Conservation (phyloP, 768 basidiomycete genomes). For the Tricholoma bakamatsutake region DNA sequence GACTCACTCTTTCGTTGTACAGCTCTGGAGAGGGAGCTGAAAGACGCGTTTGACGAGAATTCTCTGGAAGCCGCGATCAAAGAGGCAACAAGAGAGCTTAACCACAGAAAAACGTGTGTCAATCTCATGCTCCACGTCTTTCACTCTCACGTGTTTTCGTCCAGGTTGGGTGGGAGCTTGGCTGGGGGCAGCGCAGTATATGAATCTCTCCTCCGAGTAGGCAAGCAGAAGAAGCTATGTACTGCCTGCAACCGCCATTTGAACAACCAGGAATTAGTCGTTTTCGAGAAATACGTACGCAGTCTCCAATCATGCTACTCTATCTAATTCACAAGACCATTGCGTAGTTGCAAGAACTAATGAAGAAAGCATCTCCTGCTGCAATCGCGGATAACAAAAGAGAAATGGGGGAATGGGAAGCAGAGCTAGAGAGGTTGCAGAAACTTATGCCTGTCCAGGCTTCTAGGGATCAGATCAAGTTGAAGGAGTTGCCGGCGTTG, state of each 20-base stretch:
- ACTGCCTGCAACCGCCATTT: constrained; percentile 71
- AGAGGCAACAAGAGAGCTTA: constrained; percentile 38
- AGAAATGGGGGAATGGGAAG: constrained; percentile 57
- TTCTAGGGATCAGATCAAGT: constrained; percentile 46
- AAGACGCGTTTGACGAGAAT: constrained; percentile 28
- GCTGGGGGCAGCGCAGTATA: constrained; percentile 39
- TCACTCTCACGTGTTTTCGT: background rate
- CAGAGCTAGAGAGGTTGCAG: constrained; percentile 51
- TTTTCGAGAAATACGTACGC: constrained; percentile 71
- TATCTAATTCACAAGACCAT: background rate
- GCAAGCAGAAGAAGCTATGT: constrained; percentile 64
- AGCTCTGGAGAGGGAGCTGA: constrained; percentile 45
- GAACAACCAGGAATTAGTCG: constrained; percentile 38
- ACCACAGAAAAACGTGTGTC: constrained; percentile 37
- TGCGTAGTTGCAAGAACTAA: constrained; percentile 55
- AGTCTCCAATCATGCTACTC: constrained; percentile 18
- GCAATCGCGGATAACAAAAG: constrained; percentile 34
- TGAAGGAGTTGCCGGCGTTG: constrained; percentile 59
- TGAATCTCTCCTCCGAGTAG: constrained; percentile 46
- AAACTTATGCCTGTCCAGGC: constrained; percentile 51
- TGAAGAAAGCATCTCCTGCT: constrained; percentile 50
- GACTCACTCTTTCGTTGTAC: background rate
- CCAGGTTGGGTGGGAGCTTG: constrained; percentile 22
- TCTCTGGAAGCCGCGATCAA: constrained; percentile 44
- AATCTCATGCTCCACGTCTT: background rate